Evolutionary conservation across 139 green algal species (phyloP).

Genomic region (Coelastrella sp.): DNA sequence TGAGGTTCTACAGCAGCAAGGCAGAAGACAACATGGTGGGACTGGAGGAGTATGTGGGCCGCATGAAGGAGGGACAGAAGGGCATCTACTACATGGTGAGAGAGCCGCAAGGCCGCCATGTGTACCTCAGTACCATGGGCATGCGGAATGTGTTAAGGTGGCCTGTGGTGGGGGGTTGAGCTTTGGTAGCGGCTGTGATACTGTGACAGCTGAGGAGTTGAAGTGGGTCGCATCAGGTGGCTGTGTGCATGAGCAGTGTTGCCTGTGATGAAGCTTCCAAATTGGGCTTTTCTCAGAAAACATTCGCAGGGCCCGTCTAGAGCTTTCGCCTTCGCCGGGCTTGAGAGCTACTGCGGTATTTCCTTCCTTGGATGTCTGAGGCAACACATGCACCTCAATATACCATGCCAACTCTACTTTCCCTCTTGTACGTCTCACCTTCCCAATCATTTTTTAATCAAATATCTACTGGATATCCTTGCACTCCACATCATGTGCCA

Average conservation of each 20-base stretch:
- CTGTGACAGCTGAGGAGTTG: too few species aligned
- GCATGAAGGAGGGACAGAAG: slow-evolving; percentile 95
- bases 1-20: slow-evolving; percentile 83
- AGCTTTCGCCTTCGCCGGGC: slow-evolving; percentile 74
- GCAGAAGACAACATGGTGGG: slow-evolving; percentile 66
- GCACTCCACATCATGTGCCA: not conserved
- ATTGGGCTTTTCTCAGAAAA: slow-evolving; percentile 76
- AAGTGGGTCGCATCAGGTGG: too few species aligned
- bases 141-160: too few species aligned
- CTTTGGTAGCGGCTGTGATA: too few species aligned
- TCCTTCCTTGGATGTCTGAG: slow-evolving; percentile 80
- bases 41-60: slow-evolving; percentile 87
- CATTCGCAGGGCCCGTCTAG: slow-evolving; percentile 78
- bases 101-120: not conserved
- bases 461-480: too few species aligned
- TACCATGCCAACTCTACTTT: not conserved
- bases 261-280: slow-evolving; percentile 65
- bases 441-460: too few species aligned
- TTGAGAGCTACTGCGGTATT: slow-evolving; percentile 76
- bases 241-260: too few species aligned
- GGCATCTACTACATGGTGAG: slow-evolving; percentile 95
- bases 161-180: too few species aligned
- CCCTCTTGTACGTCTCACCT: too few species aligned
- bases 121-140: too few species aligned
- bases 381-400: not conserved